Evolutionary conservation across 106 monocot species (phyloP), one percentile per base, ranked within the genome.

Genomic region (Dioscorea alata): DNA sequence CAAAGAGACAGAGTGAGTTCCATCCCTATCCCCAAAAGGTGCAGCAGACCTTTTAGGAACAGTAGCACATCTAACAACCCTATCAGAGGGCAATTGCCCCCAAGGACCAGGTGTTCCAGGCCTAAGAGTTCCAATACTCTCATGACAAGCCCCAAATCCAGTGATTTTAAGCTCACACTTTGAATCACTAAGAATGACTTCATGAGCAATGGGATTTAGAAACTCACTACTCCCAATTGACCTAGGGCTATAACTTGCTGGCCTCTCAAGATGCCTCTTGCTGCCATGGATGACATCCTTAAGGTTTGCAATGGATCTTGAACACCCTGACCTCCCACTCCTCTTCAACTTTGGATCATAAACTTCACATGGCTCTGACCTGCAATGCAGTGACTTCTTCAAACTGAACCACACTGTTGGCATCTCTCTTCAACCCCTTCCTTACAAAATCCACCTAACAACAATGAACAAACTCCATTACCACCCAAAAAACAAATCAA

Each of bases 161-260:
- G 85, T 81, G 18, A 93, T 93, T 72, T 69, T 76, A 8, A 88
- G 80, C 71, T 93, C 92, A 52, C 88, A 86, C 75, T 60, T 85
- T 6, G 92, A 85, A 31, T 81, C 83, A 70, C 80, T 85, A 22
- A 88, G 65, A 17, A 88, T 75, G 16, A 88, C 88, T 68, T 86
- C 88, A 57, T 93, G 92, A 2, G 92, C 71, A 17, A 92, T 78
- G 13, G 92, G 92, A 69, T 92, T 93, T 3, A 88, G 34, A 67
- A 93, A 86, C 74, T 93, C 92, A 31, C 88, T 93, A 64, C 88
- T 93, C 5, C 92, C 88, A 14, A 84, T 86, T 23, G 92, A 92
- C 71, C 80, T 80, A 5, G 92, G 92, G 72, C 85, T 88, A 78
- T 85, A 88, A 56, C 81, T 92, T 1, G 80, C 74, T 4, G 88